Evolutionary conservation across 371 early-diverging fungal genomes (phyloP).

Genomic region (Apophysomyces trapeziformis): DNA sequence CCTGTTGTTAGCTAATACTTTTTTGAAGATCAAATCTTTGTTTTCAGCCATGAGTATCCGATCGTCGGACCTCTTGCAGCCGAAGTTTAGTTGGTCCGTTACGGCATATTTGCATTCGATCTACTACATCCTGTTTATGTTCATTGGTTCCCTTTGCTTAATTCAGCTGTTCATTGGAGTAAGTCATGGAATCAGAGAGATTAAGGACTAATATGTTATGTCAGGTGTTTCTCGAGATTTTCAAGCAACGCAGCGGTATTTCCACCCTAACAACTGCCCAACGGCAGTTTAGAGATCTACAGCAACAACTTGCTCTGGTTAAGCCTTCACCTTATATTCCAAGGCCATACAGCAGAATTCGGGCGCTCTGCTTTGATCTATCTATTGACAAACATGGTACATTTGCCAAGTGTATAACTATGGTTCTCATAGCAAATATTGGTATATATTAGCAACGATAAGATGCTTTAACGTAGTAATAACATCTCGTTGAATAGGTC

Average conservation of each 20-base stretch:
- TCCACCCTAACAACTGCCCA: slow-evolving; percentile 54
- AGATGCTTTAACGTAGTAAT: background rate
- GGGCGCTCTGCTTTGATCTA: slow-evolving; percentile 52
- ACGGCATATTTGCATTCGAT: slow-evolving; percentile 46
- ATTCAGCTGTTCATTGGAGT: slow-evolving; percentile 63
- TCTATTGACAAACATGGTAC: slow-evolving; percentile 50
- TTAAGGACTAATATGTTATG: background rate
- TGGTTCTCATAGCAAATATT: slow-evolving; percentile 39
- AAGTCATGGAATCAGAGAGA: slow-evolving; percentile 1
- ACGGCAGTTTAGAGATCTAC: slow-evolving; percentile 56
- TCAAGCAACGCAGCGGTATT: slow-evolving; percentile 57
- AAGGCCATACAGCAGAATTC: slow-evolving; percentile 37
- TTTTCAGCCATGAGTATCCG: slow-evolving; percentile 46
- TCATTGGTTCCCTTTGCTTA: slow-evolving; percentile 56
- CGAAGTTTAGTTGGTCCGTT: slow-evolving; percentile 41
- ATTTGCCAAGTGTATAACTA: slow-evolving; percentile 44
- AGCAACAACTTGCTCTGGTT: slow-evolving; percentile 48
- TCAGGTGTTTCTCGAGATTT: slow-evolving; percentile 54
- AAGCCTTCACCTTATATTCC: slow-evolving; percentile 47
- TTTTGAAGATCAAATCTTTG: slow-evolving; percentile 33
- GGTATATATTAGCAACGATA: slow-evolving; percentile 11
- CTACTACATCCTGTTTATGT: slow-evolving; percentile 58
- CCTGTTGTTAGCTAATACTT: slow-evolving; percentile 11
- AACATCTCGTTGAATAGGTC: slow-evolving; percentile 5
- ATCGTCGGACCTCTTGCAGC: slow-evolving; percentile 32